A percentile compares a stretch with the other conserved stretches of the same genome.
Evolutionary conservation across 1,284 basidiomycete species (phyloP).

Genomic region (Cutaneotrichosporon daszewskae): DNA sequence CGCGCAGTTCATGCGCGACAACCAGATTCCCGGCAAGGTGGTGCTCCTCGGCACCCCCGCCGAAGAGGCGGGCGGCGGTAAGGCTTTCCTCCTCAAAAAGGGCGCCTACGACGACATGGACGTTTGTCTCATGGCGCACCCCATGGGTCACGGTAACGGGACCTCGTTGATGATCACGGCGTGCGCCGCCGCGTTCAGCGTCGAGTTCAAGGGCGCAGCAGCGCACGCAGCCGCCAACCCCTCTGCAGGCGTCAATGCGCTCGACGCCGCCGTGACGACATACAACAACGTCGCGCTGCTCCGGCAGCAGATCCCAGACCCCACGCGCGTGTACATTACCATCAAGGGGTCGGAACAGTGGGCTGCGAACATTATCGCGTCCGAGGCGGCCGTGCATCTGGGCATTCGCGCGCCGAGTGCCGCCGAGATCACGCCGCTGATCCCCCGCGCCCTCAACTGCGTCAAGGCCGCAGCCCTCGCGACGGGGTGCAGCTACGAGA

Average conservation of each 20-base stretch:
- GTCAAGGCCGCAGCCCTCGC: slow-evolving; percentile 44
- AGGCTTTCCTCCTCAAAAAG: slow-evolving; percentile 53
- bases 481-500: slow-evolving; percentile 38
- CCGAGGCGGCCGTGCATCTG: slow-evolving; percentile 11
- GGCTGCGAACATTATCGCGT: slow-evolving; percentile 42
- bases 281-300: slow-evolving; percentile 48
- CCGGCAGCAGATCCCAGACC: slow-evolving; percentile 40
- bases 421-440: slow-evolving; percentile 24
- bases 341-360: slow-evolving; percentile 13
- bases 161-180: slow-evolving; percentile 5
- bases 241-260: slow-evolving; percentile 46
- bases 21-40: slow-evolving; percentile 63
- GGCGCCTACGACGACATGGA: slow-evolving; percentile 28
- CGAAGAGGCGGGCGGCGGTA: slow-evolving; percentile 5
- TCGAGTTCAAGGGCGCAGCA: slow-evolving; percentile 17
- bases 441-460: slow-evolving; percentile 35
- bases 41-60: slow-evolving; percentile 82
- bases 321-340: slow-evolving; percentile 5
- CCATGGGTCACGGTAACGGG: slow-evolving; percentile 9
- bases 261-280: slow-evolving; percentile 49
- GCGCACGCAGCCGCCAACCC: slow-evolving; percentile 19
- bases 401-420: slow-evolving; percentile 37
- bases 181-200: slow-evolving; percentile 15
- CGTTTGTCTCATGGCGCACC: slow-evolving; percentile 3
- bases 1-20: slow-evolving; percentile 32